Evolutionary conservation across 2,329 filamentous ascomycete species (phyloP).

Genomic region (Fusarium incarnatum): DNA sequence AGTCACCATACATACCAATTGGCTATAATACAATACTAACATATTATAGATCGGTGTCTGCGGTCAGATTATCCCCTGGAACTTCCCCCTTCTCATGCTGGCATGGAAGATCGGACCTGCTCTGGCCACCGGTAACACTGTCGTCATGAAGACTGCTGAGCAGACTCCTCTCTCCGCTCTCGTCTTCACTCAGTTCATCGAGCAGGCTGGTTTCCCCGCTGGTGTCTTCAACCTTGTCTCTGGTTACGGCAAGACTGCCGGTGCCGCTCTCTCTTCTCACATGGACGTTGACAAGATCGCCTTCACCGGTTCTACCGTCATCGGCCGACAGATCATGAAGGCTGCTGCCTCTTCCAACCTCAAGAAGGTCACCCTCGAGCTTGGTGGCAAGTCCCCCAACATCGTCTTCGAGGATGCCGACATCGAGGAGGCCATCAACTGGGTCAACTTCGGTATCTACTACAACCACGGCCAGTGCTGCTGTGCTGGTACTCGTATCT

Average conservation of each 20-base stretch:
- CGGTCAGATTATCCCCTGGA: slow-evolving; percentile 91
- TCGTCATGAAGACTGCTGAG: slow-evolving; percentile 81
- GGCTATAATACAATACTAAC: slow-evolving; percentile 19
- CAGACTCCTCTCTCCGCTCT: slow-evolving; percentile 79
- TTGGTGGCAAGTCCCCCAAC: slow-evolving; percentile 84
- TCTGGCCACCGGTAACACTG: slow-evolving; percentile 76
- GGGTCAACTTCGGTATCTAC: slow-evolving; percentile 79
- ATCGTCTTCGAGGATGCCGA: slow-evolving; percentile 83
- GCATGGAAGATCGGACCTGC: slow-evolving; percentile 86
- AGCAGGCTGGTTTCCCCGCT: slow-evolving; percentile 82
- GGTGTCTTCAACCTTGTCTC: slow-evolving; percentile 83
- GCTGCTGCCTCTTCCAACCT: slow-evolving; percentile 80
- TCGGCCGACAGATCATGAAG: slow-evolving; percentile 84
- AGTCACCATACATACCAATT: slow-evolving; percentile 42
- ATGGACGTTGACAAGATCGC: slow-evolving; percentile 87
- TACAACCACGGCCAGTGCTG: slow-evolving; percentile 74
- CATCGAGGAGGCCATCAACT: slow-evolving; percentile 80
- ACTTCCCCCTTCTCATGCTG: slow-evolving; percentile 85
- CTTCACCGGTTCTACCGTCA: slow-evolving; percentile 81
- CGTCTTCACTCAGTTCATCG: slow-evolving; percentile 71
- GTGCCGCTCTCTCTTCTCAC: slow-evolving; percentile 79
- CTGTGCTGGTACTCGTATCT: slow-evolving; percentile 84
- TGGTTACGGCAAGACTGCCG: slow-evolving; percentile 81
- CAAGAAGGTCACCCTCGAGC: slow-evolving; percentile 85
- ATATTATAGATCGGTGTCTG: slow-evolving; percentile 72